Evolutionary conservation across 78 protist genomes (phyloP).

Genomic region (Emiliania huxleyi): DNA sequence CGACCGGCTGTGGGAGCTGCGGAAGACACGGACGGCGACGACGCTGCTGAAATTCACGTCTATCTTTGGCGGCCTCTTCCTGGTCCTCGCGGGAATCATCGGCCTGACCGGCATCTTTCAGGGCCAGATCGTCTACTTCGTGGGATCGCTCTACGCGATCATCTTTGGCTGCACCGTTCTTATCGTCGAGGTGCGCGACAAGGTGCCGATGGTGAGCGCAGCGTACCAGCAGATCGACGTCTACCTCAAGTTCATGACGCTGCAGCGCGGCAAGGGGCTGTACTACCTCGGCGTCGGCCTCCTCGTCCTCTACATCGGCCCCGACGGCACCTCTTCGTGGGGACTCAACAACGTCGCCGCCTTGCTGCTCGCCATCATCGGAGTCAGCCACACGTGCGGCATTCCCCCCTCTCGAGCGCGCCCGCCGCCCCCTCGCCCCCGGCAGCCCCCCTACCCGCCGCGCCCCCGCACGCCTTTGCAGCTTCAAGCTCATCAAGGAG

Average conservation of each 20-base stretch:
- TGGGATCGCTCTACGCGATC: neutral
- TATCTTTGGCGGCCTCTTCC: neutral
- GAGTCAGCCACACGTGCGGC: neutral
- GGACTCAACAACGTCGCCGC: neutral
- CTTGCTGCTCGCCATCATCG: neutral
- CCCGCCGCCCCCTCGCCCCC: neutral
- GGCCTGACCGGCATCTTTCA: neutral
- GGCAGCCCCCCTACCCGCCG: neutral
- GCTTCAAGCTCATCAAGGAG: neutral
- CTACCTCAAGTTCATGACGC: conserved; percentile 4
- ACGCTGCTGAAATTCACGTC: neutral
- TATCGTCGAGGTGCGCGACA: neutral
- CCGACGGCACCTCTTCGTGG: neutral
- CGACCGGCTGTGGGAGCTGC: neutral
- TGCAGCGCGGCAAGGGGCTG: neutral
- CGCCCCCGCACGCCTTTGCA: neutral
- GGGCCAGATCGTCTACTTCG: neutral
- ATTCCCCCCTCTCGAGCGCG: too few species aligned
- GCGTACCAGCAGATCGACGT: neutral
- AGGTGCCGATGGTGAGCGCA: neutral
- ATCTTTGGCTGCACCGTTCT: neutral
- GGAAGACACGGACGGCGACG: neutral
- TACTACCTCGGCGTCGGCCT: neutral
- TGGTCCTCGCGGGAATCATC: neutral
- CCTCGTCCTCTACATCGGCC: neutral